Base-by-base conservation (phyloP, 2,329 filamentous ascomycete genomes). In the Rosellinia necatrix region DNA sequence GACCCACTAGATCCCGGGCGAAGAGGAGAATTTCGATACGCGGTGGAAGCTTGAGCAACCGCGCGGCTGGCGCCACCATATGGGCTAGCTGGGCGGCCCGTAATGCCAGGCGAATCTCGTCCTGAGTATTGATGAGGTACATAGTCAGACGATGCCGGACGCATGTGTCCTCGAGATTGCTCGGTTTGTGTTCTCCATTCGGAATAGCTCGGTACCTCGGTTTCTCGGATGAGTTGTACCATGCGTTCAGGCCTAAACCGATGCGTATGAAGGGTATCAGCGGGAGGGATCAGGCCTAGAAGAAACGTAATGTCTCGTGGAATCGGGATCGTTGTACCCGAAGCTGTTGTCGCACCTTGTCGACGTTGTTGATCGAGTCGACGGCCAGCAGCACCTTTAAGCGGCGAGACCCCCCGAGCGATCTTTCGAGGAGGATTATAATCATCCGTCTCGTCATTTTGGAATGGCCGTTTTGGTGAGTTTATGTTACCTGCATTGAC, bases 381-480 rank as follows among this genome's bases (percentile, higher is more conserved):
- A 53, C 92, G 87, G 22, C 91, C 91, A 32, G 93, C 91, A 1
- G 91, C 90, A 12, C 91, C 91, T 71, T 97, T 99, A 32, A 97
- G 81, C 0, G 96, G 94, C 4, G 93, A 97, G 53, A 90, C 92
- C n/a, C 89, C 92, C 40, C 96, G 86, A 44, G 88, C 84, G 48
- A 97, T 82, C 72, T 97, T 97, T 64, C 92, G 90, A 1, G 92
- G 91, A 17, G 90, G 88, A 63, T 85, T 85, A 32, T 81, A 76
- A 51, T 88, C 85, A 58, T 88, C 87, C 32, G 91, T 88, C 35
- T 96, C 92, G 56, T 92, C 90, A 9, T 71, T 63, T 2, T 81
- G 83, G 34, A 86, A 81, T 0, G 87, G 81, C 38, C 87, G 79
- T 69, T 86, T 86, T 1, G 83, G 83, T 2, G 83, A 86, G 51